Evolutionary conservation across 1,139 yeast genomes (phyloP).

Genomic region (Yueomyces sp.): DNA sequence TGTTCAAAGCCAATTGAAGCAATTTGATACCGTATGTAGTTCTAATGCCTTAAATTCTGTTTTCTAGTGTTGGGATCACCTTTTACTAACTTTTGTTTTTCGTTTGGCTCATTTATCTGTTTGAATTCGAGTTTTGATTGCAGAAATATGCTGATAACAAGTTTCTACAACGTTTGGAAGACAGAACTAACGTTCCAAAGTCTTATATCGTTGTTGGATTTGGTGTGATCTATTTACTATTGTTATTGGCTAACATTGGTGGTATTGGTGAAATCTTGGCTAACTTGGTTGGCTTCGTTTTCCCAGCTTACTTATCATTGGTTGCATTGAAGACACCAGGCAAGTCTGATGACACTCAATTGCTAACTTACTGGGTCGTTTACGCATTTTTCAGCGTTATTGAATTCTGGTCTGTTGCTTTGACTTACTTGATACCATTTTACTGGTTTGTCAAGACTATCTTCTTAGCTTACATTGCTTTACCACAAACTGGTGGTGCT

Average conservation of each 20-base stretch:
- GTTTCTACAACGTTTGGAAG: constrained; percentile 44
- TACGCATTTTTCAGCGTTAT: constrained; percentile 81
- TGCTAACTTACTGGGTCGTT: constrained; percentile 93
- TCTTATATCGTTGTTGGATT: constrained; percentile 69
- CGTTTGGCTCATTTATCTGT: background rate
- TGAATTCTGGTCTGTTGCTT: constrained; percentile 92
- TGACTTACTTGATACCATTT: constrained; percentile 90
- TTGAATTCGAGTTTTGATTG: background rate
- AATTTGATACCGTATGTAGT: constrained; percentile 15
- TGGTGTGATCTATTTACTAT: constrained; percentile 51
- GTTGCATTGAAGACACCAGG: constrained; percentile 65
- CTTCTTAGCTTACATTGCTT: constrained; percentile 75
- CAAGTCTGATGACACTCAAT: constrained; percentile 68
- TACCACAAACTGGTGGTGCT: constrained; percentile 86
- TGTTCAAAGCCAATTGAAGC: constrained; percentile 16
- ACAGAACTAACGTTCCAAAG: constrained; percentile 65
- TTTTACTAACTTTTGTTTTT: background rate
- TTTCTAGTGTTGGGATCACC: background rate
- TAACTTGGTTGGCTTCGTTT: constrained; percentile 79
- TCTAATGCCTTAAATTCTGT: background rate
- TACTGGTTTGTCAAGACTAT: constrained; percentile 89
- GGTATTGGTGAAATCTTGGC: constrained; percentile 90
- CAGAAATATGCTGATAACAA: constrained; percentile 30
- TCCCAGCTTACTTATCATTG: constrained; percentile 86
- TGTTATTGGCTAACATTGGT: constrained; percentile 80